phyloP scores from a whole-genome alignment of 1,284 basidiomycete genomes.

The Cryptococcus amylolentus region DNA sequence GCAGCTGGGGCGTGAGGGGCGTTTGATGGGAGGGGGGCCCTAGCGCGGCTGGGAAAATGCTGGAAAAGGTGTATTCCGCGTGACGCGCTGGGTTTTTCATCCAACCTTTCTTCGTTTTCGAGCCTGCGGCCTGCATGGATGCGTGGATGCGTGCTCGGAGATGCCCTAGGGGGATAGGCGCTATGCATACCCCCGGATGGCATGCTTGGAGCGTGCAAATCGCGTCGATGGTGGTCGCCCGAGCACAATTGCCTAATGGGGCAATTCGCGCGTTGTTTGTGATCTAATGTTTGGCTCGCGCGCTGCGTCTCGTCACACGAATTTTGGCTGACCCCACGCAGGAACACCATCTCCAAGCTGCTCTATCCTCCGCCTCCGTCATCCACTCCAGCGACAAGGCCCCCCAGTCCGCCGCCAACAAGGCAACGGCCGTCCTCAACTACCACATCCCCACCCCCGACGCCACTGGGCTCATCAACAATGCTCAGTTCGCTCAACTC shows the following conservation, averaged over 20 bases:
- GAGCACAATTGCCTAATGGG: constrained; percentile 18
- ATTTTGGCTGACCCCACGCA: constrained; percentile 55
- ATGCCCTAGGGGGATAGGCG: neutral
- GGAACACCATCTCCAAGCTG: constrained; percentile 89
- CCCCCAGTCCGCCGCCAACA: constrained; percentile 12
- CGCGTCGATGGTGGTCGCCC: constrained; percentile 1
- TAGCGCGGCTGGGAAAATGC: neutral
- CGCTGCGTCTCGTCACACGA: neutral
- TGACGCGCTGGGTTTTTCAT: neutral
- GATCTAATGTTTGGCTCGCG: neutral
- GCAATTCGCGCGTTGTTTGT: constrained; percentile 18
- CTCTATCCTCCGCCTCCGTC: constrained; percentile 46
- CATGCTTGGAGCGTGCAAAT: constrained; percentile 1
- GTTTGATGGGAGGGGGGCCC: constrained; percentile 14
- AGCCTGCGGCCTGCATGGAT: neutral
- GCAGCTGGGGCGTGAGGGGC: constrained; percentile 18
- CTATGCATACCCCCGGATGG: neutral
- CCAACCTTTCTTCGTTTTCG: neutral
- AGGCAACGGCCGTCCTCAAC: constrained; percentile 42
- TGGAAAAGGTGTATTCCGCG: constrained; percentile 4
- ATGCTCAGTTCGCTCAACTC: constrained; percentile 60
- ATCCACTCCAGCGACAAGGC: constrained; percentile 37
- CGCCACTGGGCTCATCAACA: constrained; percentile 72
- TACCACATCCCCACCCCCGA: constrained; percentile 91
- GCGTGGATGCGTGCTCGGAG: neutral